phyloP scores from a whole-genome alignment of 176 grass and related monocot genomes.

The Eleusine coracana region DNA sequence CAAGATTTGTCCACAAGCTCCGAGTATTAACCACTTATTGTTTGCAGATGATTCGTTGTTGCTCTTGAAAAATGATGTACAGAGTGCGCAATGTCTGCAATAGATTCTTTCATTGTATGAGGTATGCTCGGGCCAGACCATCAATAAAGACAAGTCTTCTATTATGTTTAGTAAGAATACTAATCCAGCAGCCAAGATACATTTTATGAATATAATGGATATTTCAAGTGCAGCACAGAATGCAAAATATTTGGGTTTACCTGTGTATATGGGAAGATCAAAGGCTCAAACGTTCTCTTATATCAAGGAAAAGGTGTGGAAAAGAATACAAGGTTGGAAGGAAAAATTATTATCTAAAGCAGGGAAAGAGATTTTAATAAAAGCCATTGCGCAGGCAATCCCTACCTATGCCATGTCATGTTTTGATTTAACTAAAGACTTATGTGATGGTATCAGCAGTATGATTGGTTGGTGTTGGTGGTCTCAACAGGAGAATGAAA shows the following conservation, averaged over 20 bases:
- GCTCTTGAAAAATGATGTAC: neutral
- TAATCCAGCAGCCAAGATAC: neutral
- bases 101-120: neutral
- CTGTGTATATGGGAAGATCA: neutral
- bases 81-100: neutral
- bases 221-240: neutral
- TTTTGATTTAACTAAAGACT: too few relatives aligned
- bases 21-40: too few relatives aligned
- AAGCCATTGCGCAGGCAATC: too few relatives aligned
- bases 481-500: too few relatives aligned
- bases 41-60: neutral
- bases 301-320: neutral
- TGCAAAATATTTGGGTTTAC: neutral
- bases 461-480: too few relatives aligned
- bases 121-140: neutral
- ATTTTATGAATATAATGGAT: neutral
- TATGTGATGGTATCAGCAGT: too few relatives aligned
- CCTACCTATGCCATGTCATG: too few relatives aligned
- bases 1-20: too few relatives aligned
- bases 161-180: neutral
- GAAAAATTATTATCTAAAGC: neutral
- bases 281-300: neutral
- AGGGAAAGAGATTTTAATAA: neutral
- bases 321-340: neutral
- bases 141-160: neutral